Base-by-base conservation (phyloP, 306 rosid genomes). In the Purshia tridentata region DNA sequence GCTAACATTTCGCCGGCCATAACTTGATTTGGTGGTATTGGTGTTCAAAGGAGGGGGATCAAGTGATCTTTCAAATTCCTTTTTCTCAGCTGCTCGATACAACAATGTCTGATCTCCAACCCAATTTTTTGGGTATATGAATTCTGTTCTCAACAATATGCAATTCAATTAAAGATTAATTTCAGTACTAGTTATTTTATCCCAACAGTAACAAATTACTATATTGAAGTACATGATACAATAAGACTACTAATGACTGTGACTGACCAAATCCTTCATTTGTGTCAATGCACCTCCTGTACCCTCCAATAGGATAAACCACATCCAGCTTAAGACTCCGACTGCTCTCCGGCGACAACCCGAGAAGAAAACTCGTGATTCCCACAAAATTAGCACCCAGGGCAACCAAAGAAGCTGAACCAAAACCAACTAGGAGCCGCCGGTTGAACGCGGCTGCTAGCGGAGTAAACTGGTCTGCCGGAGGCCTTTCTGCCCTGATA, bases 51-150 rank as follows among this genome's bases (percentile, higher is more conserved):
- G 80, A 42, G 97, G 98, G 18, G 90, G 97, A 80, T 94, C 98
- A 59, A 91, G 85, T 62, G 97, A 88, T 67, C 83, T 72, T 77
- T 91, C 95, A 47, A 73, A 57, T 57, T 93, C 98, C 18, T 74
- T 74, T 77, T 63, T 91, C 82, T 91, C 88, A 39, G 89, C 89
- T 20, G 95, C 92, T 79, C 96, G 73, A 70, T 90, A 94, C 55
- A 91, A 48, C 42, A 87, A n/a, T 41, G 89, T 91, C 81, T 94
- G 93, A 78, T 90, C 98, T 81, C 99, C 96, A 68, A 91, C 96
- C 99, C 97, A 94, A 59, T 75, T 84, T 51, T 83, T 87, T 39
- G 99, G 99, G 81, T 91, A 94, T 85, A 94, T 84, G 54, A 94
- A 91, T 73, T 91, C 95, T 91, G 87, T 73, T 0, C 13, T 64